Base-by-base conservation (phyloP, 2,329 filamentous ascomycete species). In the Ophiocordyceps australis region DNA sequence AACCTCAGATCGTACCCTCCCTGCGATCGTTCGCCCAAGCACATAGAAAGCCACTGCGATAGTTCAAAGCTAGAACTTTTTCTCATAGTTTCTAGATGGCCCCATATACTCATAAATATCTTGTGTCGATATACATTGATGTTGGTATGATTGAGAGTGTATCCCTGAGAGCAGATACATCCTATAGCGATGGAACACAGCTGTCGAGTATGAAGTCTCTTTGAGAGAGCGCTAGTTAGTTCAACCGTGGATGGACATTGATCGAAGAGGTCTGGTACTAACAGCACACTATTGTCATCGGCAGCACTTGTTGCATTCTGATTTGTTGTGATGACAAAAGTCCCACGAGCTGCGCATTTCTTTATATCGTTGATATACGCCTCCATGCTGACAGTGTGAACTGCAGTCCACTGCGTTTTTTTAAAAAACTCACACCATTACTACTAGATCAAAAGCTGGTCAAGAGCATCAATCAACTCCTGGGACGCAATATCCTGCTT, bases 71-170 rank as follows among this genome's bases (percentile, higher is more conserved):
- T 24, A 24, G 23, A 24, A 16, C 23, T 24, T 11, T 24, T 24
- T 16, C 15, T 24, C 7, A 24, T 14, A 17, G 23, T 24, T 17
- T 24, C 23, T 13, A 24, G 12, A 24, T 24, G 23, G 12, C 23
- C 23, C 23, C 23, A 24, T 24, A 24, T 24, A 11, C 12, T 24
- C 23, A 24, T 24, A 12, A 24, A 24, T 17, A 13, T 17, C 13
- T 17, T 24, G 13, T 13, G 5, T n/a, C 18, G 15, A 13, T 24
- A 24, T 24, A 6, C 7, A 24, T 16, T 17, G n/a, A 24, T 13
- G 12, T n/a, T 24, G 13, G 6, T 24, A 17, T 24, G 23, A 24
- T 24, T 24, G 4, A 24, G 14, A 5, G 23, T 24, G 18, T 24
- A 24, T 10, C 23, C 23, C 17, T 17, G 11, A 6, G 23, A 24